Conservation (phyloP, 169 alveolate species). For the Toxoplasma gondii region DNA sequence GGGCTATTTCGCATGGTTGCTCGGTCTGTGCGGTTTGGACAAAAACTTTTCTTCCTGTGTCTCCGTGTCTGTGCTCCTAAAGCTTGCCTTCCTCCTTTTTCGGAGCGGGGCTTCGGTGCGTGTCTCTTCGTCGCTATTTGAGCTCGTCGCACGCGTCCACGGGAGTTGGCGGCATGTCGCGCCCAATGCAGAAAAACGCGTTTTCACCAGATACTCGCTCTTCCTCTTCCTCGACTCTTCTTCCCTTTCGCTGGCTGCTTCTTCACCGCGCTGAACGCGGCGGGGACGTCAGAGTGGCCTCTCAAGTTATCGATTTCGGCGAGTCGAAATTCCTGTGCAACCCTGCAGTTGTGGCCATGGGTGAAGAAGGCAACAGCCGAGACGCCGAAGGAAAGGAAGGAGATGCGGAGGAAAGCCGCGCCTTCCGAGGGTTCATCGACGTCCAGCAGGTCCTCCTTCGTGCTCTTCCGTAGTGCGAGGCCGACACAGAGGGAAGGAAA, state of each 20-base stretch:
- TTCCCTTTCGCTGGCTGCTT: background rate
- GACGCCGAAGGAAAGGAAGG: background rate
- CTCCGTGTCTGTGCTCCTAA: background rate
- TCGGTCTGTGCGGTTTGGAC: too few relatives aligned
- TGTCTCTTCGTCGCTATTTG: background rate
- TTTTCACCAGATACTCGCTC: background rate
- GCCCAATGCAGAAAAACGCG: background rate
- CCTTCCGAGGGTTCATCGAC: background rate
- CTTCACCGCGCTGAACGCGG: background rate
- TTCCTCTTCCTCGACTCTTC: background rate
- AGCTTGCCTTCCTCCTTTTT: background rate
- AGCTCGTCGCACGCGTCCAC: background rate
- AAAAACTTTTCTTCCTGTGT: background rate
- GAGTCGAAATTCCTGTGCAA: background rate
- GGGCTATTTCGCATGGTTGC: too few relatives aligned
- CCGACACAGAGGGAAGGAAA: too few relatives aligned
- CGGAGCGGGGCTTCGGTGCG: background rate
- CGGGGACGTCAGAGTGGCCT: background rate
- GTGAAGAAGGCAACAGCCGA: background rate
- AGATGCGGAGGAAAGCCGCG: background rate
- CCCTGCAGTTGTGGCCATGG: background rate
- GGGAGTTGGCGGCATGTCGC: background rate
- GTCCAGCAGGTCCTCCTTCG: background rate
- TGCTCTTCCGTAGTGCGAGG: background rate
- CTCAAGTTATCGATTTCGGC: conserved; percentile 14